Evolutionary conservation across 148 eudicot genomes (phyloP).

Genomic region (Talinum fruticosum): DNA sequence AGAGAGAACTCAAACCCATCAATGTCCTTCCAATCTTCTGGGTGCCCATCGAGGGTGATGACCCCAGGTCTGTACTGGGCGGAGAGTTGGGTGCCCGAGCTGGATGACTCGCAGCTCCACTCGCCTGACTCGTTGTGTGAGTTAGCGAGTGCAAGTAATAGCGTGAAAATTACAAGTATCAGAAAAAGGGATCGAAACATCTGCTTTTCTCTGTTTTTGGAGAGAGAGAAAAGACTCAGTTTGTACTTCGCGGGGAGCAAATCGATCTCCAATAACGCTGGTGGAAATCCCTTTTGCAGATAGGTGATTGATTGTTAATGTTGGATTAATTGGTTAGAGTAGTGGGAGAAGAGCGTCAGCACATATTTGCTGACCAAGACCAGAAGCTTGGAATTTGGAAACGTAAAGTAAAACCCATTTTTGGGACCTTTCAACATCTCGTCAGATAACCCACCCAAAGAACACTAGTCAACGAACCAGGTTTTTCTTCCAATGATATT

Average conservation of each 20-base stretch:
- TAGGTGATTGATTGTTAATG: not conserved
- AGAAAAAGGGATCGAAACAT: conserved; percentile 17
- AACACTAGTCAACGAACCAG: too few species aligned
- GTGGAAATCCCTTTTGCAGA: not conserved
- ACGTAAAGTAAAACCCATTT: not conserved
- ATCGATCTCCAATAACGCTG: not conserved
- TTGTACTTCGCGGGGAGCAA: conserved; percentile 1
- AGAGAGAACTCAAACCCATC: conserved; percentile 65
- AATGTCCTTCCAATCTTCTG: conserved; percentile 64
- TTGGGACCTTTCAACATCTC: too few species aligned
- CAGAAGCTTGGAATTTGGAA: not conserved
- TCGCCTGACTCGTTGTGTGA: conserved; percentile 83
- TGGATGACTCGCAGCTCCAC: conserved; percentile 69
- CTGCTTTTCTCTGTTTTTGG: not conserved
- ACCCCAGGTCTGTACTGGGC: conserved; percentile 71
- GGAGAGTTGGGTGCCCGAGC: conserved; percentile 40
- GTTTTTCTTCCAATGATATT: too few species aligned
- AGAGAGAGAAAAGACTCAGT: not conserved
- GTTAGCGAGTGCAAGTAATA: conserved; percentile 19
- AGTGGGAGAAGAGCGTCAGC: not conserved
- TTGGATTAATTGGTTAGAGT: not conserved
- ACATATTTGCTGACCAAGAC: conserved; percentile 14
- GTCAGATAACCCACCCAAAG: too few species aligned
- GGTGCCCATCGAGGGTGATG: conserved; percentile 71
- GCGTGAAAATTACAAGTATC: not conserved